These are phyloP conservation scores for Taiozyma sp. DNA, from an alignment of 1,139 yeast species.

Conservation along the genomic window DNA sequence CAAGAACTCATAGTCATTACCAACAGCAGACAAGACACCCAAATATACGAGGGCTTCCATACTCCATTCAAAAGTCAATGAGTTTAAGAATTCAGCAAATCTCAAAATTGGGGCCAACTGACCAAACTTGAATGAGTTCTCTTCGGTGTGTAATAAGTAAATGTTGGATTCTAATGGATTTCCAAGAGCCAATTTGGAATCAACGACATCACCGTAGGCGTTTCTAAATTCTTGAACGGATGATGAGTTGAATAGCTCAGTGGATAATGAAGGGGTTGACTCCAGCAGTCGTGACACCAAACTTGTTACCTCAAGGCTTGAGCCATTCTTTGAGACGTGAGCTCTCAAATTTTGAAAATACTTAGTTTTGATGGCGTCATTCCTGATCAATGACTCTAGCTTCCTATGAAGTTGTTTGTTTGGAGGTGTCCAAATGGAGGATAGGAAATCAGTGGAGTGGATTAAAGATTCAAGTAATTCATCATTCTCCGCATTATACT, in stretches of 20 bases:
- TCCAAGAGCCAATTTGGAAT: slow-evolving; percentile 37
- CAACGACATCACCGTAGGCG: slow-evolving; percentile 24
- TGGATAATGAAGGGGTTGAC: background rate
- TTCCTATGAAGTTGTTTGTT: slow-evolving; percentile 11
- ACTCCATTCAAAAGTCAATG: slow-evolving; percentile 14
- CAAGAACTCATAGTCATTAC: slow-evolving; percentile 32
- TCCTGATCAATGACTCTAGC: slow-evolving; percentile 8
- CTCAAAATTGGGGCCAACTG: slow-evolving; percentile 15
- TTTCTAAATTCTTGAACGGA: slow-evolving; percentile 15
- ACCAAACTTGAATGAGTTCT: slow-evolving; percentile 14
- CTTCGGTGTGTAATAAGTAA: slow-evolving; percentile 27
- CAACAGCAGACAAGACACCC: slow-evolving; percentile 32
- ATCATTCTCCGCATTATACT: slow-evolving; percentile 22
- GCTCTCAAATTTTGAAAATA: slow-evolving; percentile 17
- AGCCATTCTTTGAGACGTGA: slow-evolving; percentile 8
- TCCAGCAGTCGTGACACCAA: slow-evolving; percentile 13
- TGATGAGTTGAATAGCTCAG: slow-evolving; percentile 1
- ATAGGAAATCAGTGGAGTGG: slow-evolving; percentile 21
- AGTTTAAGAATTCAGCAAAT: slow-evolving; percentile 25
- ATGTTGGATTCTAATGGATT: slow-evolving; percentile 41
- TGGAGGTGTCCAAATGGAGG: slow-evolving; percentile 14
- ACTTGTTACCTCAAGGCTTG: slow-evolving; percentile 7
- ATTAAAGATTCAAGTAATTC: slow-evolving; percentile 19
- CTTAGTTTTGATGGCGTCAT: slow-evolving; percentile 14
- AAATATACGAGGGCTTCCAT: slow-evolving; percentile 21